Conservation (phyloP, 2,329 filamentous ascomycete species). For the Aspergillus udagawae region DNA sequence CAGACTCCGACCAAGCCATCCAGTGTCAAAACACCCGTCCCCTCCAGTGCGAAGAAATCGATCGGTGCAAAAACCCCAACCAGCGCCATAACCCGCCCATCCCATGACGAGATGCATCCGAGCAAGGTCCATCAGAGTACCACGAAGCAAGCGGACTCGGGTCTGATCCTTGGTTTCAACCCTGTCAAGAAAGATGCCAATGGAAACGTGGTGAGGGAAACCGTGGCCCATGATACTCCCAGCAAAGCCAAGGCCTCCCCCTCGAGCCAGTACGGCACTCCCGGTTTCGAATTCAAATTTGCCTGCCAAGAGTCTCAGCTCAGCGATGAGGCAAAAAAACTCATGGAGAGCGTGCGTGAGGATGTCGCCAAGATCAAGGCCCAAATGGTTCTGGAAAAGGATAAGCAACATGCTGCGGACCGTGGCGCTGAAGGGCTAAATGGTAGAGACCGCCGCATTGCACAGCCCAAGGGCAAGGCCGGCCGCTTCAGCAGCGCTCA, state of each 20-base stretch:
- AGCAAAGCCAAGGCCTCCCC: slow-evolving; percentile 37
- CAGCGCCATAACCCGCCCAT: slow-evolving; percentile 64
- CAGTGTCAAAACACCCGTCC: slow-evolving; percentile 14
- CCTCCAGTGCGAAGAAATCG: slow-evolving; percentile 19
- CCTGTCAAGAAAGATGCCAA: slow-evolving; percentile 56
- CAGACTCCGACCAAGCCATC: slow-evolving; percentile 21
- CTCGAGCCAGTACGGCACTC: slow-evolving; percentile 37
- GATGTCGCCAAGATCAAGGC: slow-evolving; percentile 69
- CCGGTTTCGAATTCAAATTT: slow-evolving; percentile 46
- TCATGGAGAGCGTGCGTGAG: slow-evolving; percentile 65
- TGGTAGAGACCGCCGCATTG: slow-evolving; percentile 63
- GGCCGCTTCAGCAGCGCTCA: slow-evolving; percentile 80
- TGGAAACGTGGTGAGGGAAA: slow-evolving; percentile 32
- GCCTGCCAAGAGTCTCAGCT: slow-evolving; percentile 41
- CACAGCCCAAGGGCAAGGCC: slow-evolving; percentile 71
- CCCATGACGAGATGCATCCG: slow-evolving; percentile 84
- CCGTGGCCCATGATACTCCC: slow-evolving; percentile 35
- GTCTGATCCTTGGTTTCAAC: slow-evolving; percentile 75
- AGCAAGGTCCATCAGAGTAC: slow-evolving; percentile 73
- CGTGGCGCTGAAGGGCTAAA: slow-evolving; percentile 41
- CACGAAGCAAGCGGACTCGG: slow-evolving; percentile 72
- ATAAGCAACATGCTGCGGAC: slow-evolving; percentile 50
- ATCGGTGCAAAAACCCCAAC: slow-evolving; percentile 32
- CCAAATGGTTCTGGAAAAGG: slow-evolving; percentile 60
- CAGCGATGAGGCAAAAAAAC: slow-evolving; percentile 49